Evolutionary conservation across 768 basidiomycete genomes (phyloP).

Genomic region (Leccinum barrowsii): DNA sequence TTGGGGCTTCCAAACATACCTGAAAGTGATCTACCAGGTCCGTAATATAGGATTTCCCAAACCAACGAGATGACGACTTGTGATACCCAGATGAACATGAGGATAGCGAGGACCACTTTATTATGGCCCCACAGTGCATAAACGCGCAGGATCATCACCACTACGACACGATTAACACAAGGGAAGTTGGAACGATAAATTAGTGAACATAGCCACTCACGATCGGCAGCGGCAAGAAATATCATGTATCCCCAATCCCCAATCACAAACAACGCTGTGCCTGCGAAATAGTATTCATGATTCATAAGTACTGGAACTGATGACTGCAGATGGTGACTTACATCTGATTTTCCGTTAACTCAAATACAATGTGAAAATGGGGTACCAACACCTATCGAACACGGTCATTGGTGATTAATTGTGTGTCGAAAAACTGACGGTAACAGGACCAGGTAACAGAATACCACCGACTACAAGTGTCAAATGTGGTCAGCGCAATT

Average conservation of each 20-base stretch:
- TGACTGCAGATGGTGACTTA: background rate
- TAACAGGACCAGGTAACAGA: background rate
- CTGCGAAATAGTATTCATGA: background rate
- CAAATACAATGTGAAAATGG: background rate
- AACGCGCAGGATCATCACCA: background rate
- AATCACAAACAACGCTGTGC: background rate
- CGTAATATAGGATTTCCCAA: background rate
- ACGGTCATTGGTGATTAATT: background rate
- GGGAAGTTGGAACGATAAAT: no score
- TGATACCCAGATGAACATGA: background rate
- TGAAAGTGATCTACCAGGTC: background rate
- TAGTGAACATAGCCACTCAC: background rate
- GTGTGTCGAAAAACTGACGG: background rate
- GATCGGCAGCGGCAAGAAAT: background rate
- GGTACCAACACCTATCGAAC: background rate
- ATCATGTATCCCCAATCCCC: background rate
- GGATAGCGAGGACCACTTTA: background rate
- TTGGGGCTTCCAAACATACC: background rate
- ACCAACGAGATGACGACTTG: background rate
- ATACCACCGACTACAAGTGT: background rate
- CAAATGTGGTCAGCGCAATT: background rate
- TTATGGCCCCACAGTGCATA: background rate
- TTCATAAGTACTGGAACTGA: background rate
- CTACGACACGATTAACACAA: background rate
- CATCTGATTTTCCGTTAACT: background rate